Base-by-base conservation (phyloP, 345 rosid genomes). In the Turnera subulata region DNA sequence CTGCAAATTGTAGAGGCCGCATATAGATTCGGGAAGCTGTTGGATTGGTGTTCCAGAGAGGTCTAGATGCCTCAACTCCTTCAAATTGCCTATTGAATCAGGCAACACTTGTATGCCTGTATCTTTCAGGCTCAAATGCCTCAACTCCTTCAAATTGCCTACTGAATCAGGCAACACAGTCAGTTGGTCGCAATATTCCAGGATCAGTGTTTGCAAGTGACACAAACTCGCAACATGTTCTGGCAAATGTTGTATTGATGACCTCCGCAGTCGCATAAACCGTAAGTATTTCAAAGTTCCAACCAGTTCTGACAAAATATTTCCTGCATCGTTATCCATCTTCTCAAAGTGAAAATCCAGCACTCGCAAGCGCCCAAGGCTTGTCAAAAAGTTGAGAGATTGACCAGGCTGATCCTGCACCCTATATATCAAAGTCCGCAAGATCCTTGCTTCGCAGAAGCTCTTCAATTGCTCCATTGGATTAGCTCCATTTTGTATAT, bases 401-500 rank as follows among this genome's bases (percentile, higher is more conserved):
- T n/a, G n/a, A n/a, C n/a, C n/a, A n/a, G n/a, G n/a, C n/a, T n/a
- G n/a, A n/a, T n/a, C n/a, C n/a, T n/a, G n/a, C n/a, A n/a, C n/a
- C n/a, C n/a, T n/a, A n/a, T n/a, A n/a, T n/a, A n/a, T n/a, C n/a
- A n/a, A n/a, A n/a, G n/a, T n/a, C n/a, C n/a, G n/a, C n/a, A n/a
- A n/a, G n/a, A n/a, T n/a, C n/a, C n/a, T n/a, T n/a, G n/a, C n/a
- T n/a, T n/a, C n/a, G n/a, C n/a, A 17, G 14, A 25, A 1, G 33
- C 18, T 2, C 12, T 6, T 10, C 11, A 23, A 7, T 50, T 16
- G 7, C 14, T 10, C 17, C n/a, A 5, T 1, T 6, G 38, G 10
- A 23, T 29, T 32, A 0, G 0, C 0, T 1, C 0, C 6, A n/a
- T n/a, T n/a, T n/a, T n/a, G n/a, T 15, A 1, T 6, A 4, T n/a